A percentile compares a stretch with the other conserved stretches of the same genome.
These are phyloP conservation scores for Umbelopsis sp. DNA, from an alignment of 192 early-diverging fungal species.

Conservation along the genomic window DNA sequence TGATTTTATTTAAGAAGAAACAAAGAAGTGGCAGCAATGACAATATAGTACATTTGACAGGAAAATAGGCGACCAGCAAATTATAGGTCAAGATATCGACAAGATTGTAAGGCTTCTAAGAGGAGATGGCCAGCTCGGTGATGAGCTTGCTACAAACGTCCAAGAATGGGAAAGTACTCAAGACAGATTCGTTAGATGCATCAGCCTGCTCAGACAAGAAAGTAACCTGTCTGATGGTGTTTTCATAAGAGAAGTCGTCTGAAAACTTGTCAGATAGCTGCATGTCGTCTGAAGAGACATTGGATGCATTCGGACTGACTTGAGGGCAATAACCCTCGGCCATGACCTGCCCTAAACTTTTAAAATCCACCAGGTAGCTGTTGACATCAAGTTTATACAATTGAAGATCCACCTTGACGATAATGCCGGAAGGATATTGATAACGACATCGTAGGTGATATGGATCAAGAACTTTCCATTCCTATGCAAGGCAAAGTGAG, in stretches of 20 bases:
- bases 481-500: constrained; percentile 34
- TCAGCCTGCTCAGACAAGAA: constrained; percentile 18
- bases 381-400: constrained; percentile 89
- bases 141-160: constrained; percentile 94
- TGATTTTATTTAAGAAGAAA: constrained; percentile 3
- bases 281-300: constrained; percentile 14
- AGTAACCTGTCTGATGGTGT: constrained; percentile 18
- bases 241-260: constrained; percentile 22
- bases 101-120: background rate
- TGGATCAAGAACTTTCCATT: constrained; percentile 90
- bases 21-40: background rate
- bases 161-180: constrained; percentile 79
- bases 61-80: background rate
- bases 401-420: constrained; percentile 95
- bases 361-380: constrained; percentile 97
- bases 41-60: constrained; percentile 29
- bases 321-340: constrained; percentile 29
- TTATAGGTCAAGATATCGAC: background rate
- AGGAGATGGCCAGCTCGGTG: constrained; percentile 84
- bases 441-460: constrained; percentile 85
- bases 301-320: constrained; percentile 41
- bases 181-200: constrained; percentile 12
- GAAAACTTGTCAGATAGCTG: background rate
- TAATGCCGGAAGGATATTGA: constrained; percentile 44
- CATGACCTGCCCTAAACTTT: constrained; percentile 61